These are phyloP conservation scores for Xylaria curta DNA, from an alignment of 495 filamentous ascomycete species.

Conservation along the genomic window DNA sequence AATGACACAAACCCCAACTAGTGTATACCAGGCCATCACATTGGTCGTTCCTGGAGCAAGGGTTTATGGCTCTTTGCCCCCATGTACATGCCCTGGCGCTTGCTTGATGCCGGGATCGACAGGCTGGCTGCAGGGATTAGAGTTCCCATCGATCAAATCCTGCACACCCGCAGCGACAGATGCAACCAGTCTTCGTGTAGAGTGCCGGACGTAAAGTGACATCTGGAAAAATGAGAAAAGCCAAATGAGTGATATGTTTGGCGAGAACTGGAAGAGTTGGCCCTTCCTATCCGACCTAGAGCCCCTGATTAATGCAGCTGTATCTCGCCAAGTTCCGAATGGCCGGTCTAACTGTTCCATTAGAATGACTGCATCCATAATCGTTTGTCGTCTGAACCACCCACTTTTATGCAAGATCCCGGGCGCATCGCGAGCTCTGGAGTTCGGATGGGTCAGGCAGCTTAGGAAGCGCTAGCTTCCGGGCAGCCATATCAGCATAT, in stretches of 20 bases:
- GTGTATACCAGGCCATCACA: slow-evolving; percentile 18
- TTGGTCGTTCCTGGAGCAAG: slow-evolving; percentile 32
- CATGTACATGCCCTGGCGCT: slow-evolving; percentile 35
- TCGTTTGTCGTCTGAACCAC: slow-evolving; percentile 23
- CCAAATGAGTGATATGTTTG: slow-evolving; percentile 23
- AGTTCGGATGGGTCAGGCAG: slow-evolving; percentile 24
- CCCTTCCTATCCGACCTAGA: slow-evolving; percentile 29
- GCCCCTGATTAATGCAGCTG: slow-evolving; percentile 31
- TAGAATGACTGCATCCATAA: slow-evolving; percentile 25
- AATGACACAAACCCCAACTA: slow-evolving; percentile 19
- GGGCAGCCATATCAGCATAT: slow-evolving; percentile 11
- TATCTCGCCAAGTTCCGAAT: slow-evolving; percentile 34
- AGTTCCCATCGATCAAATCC: slow-evolving; percentile 30
- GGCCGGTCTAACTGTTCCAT: slow-evolving; percentile 36
- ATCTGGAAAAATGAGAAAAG: slow-evolving; percentile 36
- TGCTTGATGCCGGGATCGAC: slow-evolving; percentile 37
- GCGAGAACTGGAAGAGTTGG: slow-evolving; percentile 22
- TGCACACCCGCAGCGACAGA: slow-evolving; percentile 23
- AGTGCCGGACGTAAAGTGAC: slow-evolving; percentile 29
- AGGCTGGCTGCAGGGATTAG: slow-evolving; percentile 35
- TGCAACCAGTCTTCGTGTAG: slow-evolving; percentile 7
- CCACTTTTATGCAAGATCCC: slow-evolving; percentile 25
- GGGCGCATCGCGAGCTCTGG: slow-evolving; percentile 25
- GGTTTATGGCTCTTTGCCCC: slow-evolving; percentile 35
- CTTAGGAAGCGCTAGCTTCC: slow-evolving; percentile 24